Base-by-base conservation (phyloP, 208 protist genomes). In the Wallacemonas sp. region DNA sequence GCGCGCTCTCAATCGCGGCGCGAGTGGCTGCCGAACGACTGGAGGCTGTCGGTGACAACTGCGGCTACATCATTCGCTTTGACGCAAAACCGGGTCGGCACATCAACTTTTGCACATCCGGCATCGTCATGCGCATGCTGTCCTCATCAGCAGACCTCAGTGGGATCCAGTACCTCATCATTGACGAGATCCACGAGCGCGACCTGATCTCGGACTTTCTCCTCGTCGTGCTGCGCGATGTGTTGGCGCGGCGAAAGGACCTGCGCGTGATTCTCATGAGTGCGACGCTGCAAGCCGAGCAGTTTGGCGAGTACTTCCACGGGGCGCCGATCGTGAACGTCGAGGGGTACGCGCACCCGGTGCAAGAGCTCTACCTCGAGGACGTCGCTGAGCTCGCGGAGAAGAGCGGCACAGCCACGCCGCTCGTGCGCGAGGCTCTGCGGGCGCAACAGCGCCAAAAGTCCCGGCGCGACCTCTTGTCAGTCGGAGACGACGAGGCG, bases 151-250 rank as follows among this genome's bases (percentile, higher is more conserved):
- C 93, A 11, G 32, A 72, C 14, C 70, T 99, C 33, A 56, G 61
- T 16, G 91, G 97, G 55, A 98, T 99, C 78, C 91, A 85, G 39
- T 84, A 98, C 52, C 80, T 99, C 64, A 98, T 99, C 65, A 92
- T 99, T 27, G 99, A 99, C 87, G 99, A 99, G 81, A 99, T 99
- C 4, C 99, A 99, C 79, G 99, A 99, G 79, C 82, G 99, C 17
- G 99, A 99, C 46, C 95, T 99, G 38, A 82, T 98, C 76, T 99
- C 98, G 0, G 99, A 99, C 77, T 98, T 99, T 49, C 75, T 99
- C 0, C 97, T 99, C 58, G 95, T 98, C n/a, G 72, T 99, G n/a
- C 72, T 99, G 43, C 96, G 98, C 75, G 83, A 92, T 17, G 56
- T 97, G 24, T 27, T 92, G 3, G 16, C 26, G 19, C 68, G 73